Evolutionary conservation across 495 filamentous ascomycete genomes (phyloP), one percentile per base, ranked within the genome.

Genomic region (Penicillium herquei): DNA sequence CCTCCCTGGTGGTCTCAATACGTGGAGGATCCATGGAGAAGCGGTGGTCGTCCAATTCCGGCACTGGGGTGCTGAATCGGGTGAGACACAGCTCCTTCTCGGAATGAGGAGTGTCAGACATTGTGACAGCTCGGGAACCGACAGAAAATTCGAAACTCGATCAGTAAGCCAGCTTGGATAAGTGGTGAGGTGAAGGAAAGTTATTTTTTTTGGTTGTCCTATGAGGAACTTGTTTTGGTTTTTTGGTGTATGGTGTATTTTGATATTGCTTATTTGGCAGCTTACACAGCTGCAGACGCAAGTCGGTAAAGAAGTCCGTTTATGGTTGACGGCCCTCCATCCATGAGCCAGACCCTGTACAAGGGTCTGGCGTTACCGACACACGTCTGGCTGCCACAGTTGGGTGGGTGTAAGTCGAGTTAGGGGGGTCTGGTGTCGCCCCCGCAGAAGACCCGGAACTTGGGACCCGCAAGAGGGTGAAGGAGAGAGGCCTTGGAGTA

Each of bases 361-460:
- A 64, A 72, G 75, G 75, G 75, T 62, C 75, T 78, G 72, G 69
- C 69, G 71, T 71, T 71, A 70, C 73, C 69, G 69, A 64, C 67
- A 66, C 51, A 68, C 65, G 70, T 70, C 61, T 69, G 69, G 68
- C 70, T 67, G 71, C 70, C 69, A 74, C 63, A 66, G 63, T 71
- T 53, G 39, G 52, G 34, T 47, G 57, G 50, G 51, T 59, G 48
- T 64, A 80, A 77, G 76, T 67, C 80, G 76, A 92, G 76, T 97
- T 98, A 98, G 80, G 94, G 94, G 69, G 94, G 94, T 81, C 94
- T 92, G 80, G 91, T 94, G 80, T 92, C 89, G 81, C 88, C 91
- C 86, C 94, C 92, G 81, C 85, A 84, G 77, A 94, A 92, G 82
- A 90, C 89, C 91, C 92, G 86, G 77, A 84, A 82, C 65, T 85